These are phyloP conservation scores for Condylostoma magnum DNA, from an alignment of 169 alveolate genomes.

Conservation along the genomic window DNA sequence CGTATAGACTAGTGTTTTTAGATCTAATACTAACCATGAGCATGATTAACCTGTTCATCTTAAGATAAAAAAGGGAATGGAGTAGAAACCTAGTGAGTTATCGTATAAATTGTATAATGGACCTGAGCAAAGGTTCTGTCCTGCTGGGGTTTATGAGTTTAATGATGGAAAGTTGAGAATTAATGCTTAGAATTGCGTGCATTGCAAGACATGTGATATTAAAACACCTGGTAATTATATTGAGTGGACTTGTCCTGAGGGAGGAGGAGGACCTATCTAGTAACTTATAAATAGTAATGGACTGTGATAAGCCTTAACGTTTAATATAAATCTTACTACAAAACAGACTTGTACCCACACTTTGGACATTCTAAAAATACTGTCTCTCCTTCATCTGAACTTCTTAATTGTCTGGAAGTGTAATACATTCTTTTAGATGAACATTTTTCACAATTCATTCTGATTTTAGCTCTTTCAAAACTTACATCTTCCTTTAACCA, in stretches of 20 bases:
- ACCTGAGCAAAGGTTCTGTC: constrained; percentile 84
- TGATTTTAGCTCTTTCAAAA: constrained; percentile 58
- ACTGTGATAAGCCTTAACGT: neutral
- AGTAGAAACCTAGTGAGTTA: constrained; percentile 46
- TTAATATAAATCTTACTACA: neutral
- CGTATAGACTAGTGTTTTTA: constrained; percentile 67
- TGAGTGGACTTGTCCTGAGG: constrained; percentile 90
- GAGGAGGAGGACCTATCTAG: constrained; percentile 87
- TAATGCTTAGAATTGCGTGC: constrained; percentile 88
- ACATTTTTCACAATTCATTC: constrained; percentile 74
- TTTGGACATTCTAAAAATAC: constrained; percentile 82
- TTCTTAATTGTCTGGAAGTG: constrained; percentile 63
- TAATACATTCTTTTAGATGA: constrained; percentile 59
- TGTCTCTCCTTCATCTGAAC: constrained; percentile 87
- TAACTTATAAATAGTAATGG: neutral
- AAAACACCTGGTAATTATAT: constrained; percentile 76
- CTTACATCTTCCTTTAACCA: constrained; percentile 35
- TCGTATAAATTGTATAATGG: constrained; percentile 70
- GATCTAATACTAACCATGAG: constrained; percentile 84
- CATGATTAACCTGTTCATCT: constrained; percentile 89
- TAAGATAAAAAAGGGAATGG: constrained; percentile 53
- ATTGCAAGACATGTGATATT: constrained; percentile 85
- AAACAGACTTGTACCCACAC: constrained; percentile 53
- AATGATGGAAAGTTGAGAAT: constrained; percentile 61
- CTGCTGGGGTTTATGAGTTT: constrained; percentile 85